Conservation (phyloP, 192 early-diverging fungal genomes). For the Mortierella antarctica region DNA sequence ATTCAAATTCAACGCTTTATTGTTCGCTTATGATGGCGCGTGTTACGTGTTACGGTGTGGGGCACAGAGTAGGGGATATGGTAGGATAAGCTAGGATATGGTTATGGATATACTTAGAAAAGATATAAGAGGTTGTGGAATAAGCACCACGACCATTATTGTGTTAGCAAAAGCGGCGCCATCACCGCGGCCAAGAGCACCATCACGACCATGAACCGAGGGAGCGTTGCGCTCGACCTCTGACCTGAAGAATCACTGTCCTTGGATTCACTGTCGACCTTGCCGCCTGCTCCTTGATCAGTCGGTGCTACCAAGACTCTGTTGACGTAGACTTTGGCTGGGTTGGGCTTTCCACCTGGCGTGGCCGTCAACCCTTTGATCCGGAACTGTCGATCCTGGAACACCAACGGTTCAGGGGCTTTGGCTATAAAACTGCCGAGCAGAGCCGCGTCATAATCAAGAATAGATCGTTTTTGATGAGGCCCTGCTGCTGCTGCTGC, state of each 20-base stretch:
- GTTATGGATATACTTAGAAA: no score
- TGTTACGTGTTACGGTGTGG: no score
- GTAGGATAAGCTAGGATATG: no score
- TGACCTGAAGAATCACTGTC: no score
- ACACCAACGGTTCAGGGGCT: not conserved
- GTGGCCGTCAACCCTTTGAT: conserved; percentile 22
- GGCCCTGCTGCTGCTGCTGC: not conserved
- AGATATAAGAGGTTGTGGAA: not conserved
- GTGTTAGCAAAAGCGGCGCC: not conserved
- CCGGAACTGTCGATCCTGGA: conserved; percentile 39
- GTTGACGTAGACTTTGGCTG: conserved; percentile 20
- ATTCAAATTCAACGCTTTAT: no score
- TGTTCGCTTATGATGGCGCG: no score
- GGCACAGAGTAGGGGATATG: no score
- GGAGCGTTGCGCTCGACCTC: no score
- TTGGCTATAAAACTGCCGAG: not conserved
- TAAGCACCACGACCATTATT: not conserved
- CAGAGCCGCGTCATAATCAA: not conserved
- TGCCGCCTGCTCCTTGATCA: not conserved
- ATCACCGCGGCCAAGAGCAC: no score
- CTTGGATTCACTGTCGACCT: not conserved
- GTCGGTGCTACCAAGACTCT: not conserved
- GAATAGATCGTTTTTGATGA: not conserved
- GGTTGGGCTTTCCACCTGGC: conserved; percentile 34
- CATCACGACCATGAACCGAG: no score